A percentile compares a stretch with the other conserved stretches of the same genome.
Evolutionary conservation across 2,329 filamentous ascomycete genomes (phyloP).

Genomic region (Claviceps cyperi): DNA sequence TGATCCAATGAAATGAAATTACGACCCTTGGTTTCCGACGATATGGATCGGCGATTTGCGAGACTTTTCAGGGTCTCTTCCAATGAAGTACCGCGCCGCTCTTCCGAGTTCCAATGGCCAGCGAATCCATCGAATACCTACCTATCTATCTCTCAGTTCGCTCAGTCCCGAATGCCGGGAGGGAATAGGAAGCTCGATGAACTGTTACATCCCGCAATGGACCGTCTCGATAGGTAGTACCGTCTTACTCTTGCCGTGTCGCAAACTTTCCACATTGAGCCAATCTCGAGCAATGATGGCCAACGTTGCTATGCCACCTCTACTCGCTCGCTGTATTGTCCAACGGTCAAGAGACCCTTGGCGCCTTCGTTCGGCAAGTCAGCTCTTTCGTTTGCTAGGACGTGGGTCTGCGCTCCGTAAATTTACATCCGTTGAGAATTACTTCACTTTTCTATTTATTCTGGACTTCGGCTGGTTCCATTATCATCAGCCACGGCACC

Average conservation of each 20-base stretch:
- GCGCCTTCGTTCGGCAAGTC: neutral
- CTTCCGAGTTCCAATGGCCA: neutral
- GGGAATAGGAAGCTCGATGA: neutral
- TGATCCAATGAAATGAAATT: neutral
- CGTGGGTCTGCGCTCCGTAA: neutral
- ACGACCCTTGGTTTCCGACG: neutral
- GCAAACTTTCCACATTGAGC: neutral
- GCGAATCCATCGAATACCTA: neutral
- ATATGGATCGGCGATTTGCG: neutral
- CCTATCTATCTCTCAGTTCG: too few species aligned
- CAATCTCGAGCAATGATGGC: neutral
- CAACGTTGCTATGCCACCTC: neutral
- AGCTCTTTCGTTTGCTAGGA: neutral
- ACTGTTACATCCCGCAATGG: neutral
- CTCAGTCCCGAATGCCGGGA: neutral
- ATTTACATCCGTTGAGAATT: neutral
- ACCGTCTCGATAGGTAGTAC: neutral
- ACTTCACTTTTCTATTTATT: neutral
- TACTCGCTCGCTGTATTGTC: neutral
- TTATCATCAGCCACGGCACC: neutral
- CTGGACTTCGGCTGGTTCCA: neutral
- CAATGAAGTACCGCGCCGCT: neutral
- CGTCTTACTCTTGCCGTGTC: neutral
- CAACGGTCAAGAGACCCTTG: neutral
- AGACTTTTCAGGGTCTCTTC: neutral